These are phyloP conservation scores for Blastocystis sp. DNA, from an alignment of 352 stramenopile genomes.

Conservation along the genomic window DNA sequence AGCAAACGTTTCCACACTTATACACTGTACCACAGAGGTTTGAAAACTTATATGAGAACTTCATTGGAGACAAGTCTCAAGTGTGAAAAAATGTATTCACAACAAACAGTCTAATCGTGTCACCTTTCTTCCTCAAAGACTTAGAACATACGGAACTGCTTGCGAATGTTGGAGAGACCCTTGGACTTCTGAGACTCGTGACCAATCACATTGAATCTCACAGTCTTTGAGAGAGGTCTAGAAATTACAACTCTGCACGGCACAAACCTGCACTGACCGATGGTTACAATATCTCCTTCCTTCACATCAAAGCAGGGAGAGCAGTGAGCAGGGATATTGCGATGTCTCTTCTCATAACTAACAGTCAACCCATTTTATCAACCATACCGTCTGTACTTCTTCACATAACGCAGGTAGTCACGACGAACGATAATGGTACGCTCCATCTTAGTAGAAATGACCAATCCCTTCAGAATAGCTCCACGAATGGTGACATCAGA, in stretches of 20 bases:
- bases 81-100: background rate
- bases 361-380: background rate
- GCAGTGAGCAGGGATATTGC: conserved; percentile 95
- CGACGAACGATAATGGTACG: conserved; percentile 96
- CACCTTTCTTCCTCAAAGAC: conserved; percentile 22
- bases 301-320: conserved; percentile 93
- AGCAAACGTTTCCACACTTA: conserved; percentile 83
- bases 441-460: conserved; percentile 99
- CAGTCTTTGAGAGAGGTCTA: conserved; percentile 92
- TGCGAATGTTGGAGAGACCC: conserved; percentile 91
- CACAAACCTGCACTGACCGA: conserved; percentile 88
- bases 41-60: conserved; percentile 72
- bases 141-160: conserved; percentile 98
- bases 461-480: conserved; percentile 92
- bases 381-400: conserved; percentile 88
- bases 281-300: conserved; percentile 96
- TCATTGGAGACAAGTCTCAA: conserved; percentile 60
- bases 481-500: conserved; percentile 97
- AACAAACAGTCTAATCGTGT: background rate
- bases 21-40: conserved; percentile 85
- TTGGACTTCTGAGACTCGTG: conserved; percentile 88
- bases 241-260: background rate
- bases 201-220: conserved; percentile 98
- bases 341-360: conserved; percentile 98
- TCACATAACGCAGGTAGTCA: conserved; percentile 98